Evolutionary conservation across 257 asterid genomes (phyloP).

Genomic region (Solanum appendiculatum): DNA sequence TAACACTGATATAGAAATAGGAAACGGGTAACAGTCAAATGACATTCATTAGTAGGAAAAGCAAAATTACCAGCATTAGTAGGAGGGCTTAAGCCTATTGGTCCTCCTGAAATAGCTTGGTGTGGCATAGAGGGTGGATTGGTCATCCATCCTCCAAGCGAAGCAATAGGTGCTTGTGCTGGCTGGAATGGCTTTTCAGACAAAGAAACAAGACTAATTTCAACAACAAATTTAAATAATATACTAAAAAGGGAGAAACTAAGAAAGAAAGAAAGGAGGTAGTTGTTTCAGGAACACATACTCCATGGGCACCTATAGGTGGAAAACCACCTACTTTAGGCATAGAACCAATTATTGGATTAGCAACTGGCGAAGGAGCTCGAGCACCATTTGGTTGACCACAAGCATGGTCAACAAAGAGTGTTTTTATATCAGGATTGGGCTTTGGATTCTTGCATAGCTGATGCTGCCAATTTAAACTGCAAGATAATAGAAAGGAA

Average conservation of each 20-base stretch:
- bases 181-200: constrained; percentile 29
- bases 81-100: constrained; percentile 35
- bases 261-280: background rate
- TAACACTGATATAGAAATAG: background rate
- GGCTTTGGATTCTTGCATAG: constrained; percentile 50
- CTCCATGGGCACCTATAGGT: constrained; percentile 37
- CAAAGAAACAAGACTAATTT: background rate
- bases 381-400: constrained; percentile 32
- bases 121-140: constrained; percentile 30
- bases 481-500: constrained; percentile 9
- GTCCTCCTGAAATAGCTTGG: constrained; percentile 30
- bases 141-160: constrained; percentile 51
- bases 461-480: constrained; percentile 68
- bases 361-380: constrained; percentile 35
- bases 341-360: constrained; percentile 20
- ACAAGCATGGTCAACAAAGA: constrained; percentile 52
- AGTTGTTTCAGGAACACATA: constrained; percentile 16
- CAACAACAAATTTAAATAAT: background rate
- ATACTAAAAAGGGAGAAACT: background rate
- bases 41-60: background rate
- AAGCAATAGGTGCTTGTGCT: constrained; percentile 23
- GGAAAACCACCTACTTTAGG: constrained; percentile 40
- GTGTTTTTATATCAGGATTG: constrained; percentile 49
- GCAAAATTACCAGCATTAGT: constrained; percentile 30
- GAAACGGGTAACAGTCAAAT: background rate